Evolutionary conservation across 176 grass and related monocot genomes (phyloP), one percentile per base, ranked within the genome.

Genomic region (Oryza meridionalis): DNA sequence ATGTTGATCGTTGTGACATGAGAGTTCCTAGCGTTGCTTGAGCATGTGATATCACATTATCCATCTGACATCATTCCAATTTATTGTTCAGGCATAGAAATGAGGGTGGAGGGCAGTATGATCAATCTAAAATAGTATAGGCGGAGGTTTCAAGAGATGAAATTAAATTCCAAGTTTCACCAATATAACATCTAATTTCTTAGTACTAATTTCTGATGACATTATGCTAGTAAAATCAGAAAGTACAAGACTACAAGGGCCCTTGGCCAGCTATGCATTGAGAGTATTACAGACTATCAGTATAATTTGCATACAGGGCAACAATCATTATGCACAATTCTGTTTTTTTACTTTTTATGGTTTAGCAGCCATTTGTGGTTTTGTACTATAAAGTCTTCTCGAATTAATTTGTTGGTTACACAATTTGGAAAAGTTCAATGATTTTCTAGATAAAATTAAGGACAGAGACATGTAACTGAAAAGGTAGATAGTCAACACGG

Each of bases 1-100:
- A 99, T 78, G 93, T 91, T 3, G 97, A 99, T 49, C 97, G 85
- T 44, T 99, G 97, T 77, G 86, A 88, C 84, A 99, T 92, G 47
- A 99, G 91, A 26, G 90, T 67, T 24, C 97, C 97, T 47, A 99
- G 78, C 58, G 97, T 96, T 31, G 93, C 87, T 89, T 99, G 93
- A 73, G 97, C 97, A 88, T 99, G 97, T 69, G 93, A 99, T 81
- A 99, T 99, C 74, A 96, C 93, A 69, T 78, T 88, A 77, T 99
- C 97, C 97, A 99, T 95, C 97, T 99, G 72, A 4, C n/a, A 84
- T 70, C 47, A 87, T 50, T 63, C 14, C 55, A 82, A 77, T n/a
- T 31, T 51, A 82, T 40, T 75, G 27, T 37, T 87, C 25, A 87
- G 64, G 64, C 7, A 46, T 45, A 16, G 1, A 80, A 67, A 46